Conservation (phyloP, 495 filamentous ascomycete species). For the Annulohypoxylon nitens region DNA sequence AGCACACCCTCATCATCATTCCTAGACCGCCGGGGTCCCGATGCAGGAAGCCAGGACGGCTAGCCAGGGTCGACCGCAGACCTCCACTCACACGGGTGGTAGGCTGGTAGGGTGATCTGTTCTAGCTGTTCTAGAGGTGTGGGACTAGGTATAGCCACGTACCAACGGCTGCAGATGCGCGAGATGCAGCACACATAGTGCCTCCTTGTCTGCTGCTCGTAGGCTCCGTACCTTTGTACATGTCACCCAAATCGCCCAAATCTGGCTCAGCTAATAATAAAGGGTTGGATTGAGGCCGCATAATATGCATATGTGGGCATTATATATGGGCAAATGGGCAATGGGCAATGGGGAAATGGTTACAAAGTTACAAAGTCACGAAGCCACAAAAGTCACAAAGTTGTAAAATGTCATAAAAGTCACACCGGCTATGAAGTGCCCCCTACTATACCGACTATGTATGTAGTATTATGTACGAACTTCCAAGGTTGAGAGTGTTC, state of each 20-base stretch:
- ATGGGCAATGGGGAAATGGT: not conserved
- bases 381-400: constrained; percentile 32
- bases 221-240: constrained; percentile 41
- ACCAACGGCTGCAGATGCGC: constrained; percentile 55
- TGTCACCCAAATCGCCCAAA: constrained; percentile 30
- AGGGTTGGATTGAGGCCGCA: constrained; percentile 41
- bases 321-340: constrained; percentile 40
- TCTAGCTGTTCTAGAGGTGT: constrained; percentile 42
- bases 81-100: constrained; percentile 52
- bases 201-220: constrained; percentile 11
- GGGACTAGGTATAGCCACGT: constrained; percentile 45
- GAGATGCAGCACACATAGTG: constrained; percentile 54
- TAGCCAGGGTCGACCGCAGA: constrained; percentile 38
- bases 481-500: too few relatives aligned
- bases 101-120: constrained; percentile 49
- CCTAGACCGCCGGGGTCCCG: constrained; percentile 40
- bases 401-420: constrained; percentile 24
- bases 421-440: constrained; percentile 41
- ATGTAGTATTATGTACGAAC: not conserved
- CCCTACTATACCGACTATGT: not conserved
- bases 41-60: constrained; percentile 45
- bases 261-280: constrained; percentile 45
- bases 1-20: constrained; percentile 44
- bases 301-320: constrained; percentile 26
- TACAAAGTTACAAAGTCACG: not conserved